Evolutionary conservation across 78 protist species (phyloP).

Genomic region (Trichosphaerium sp.): DNA sequence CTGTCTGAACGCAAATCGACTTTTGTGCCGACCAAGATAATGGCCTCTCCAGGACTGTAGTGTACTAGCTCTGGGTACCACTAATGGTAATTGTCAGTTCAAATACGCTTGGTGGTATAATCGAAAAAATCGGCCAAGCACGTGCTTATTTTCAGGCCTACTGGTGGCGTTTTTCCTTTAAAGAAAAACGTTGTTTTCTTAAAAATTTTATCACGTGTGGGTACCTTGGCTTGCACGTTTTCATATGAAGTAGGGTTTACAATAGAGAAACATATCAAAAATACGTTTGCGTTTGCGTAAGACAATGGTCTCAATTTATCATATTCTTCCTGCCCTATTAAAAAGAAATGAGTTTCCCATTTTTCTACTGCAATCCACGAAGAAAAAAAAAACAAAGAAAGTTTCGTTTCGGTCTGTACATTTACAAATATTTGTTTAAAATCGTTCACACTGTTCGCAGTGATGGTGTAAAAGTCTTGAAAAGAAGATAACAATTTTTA

Average conservation of each 20-base stretch:
- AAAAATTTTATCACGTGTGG: background rate
- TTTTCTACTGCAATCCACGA: background rate
- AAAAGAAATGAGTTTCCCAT: too few species aligned
- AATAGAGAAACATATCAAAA: constrained; percentile 77
- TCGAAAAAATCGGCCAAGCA: background rate
- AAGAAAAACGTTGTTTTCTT: too few species aligned
- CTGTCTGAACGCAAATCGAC: constrained; percentile 66
- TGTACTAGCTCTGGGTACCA: constrained; percentile 86
- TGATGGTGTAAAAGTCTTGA: too few species aligned
- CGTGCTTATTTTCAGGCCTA: background rate
- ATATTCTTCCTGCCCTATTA: constrained; percentile 69
- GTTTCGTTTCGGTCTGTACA: too few species aligned
- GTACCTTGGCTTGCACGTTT: constrained; percentile 64
- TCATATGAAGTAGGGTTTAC: constrained; percentile 64
- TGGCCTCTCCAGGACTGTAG: constrained; percentile 73
- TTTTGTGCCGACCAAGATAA: constrained; percentile 85
- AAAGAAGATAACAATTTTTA: too few species aligned
- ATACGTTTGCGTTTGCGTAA: constrained; percentile 74
- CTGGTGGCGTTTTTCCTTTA: background rate
- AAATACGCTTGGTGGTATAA: too few species aligned
- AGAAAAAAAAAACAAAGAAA: too few species aligned
- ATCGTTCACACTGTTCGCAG: constrained; percentile 77
- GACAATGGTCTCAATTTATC: constrained; percentile 79
- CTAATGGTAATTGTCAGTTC: too few species aligned
- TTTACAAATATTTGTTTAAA: too few species aligned